Conservation (phyloP, 2,329 filamentous ascomycete genomes). For the Aureobasidium mangrovei region DNA sequence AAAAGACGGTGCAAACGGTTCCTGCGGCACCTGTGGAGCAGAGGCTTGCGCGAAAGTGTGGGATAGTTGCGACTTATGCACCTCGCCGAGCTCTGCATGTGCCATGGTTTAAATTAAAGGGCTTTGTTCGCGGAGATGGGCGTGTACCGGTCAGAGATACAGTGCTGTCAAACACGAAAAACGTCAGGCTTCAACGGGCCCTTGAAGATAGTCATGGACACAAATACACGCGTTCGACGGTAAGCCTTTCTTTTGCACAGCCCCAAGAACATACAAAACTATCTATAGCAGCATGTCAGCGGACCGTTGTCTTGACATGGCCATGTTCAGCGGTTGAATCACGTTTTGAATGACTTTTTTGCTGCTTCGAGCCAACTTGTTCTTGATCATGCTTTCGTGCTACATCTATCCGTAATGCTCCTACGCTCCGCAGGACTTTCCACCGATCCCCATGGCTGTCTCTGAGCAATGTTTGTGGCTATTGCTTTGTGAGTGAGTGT, state of each 20-base stretch:
- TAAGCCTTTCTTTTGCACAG: neutral
- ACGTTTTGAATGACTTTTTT: neutral
- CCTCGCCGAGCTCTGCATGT: neutral
- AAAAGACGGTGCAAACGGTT: slow-evolving; percentile 5
- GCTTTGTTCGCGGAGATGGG: neutral
- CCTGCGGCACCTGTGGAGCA: slow-evolving; percentile 9
- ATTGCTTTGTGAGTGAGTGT: no score
- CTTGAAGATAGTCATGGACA: neutral
- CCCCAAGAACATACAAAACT: neutral
- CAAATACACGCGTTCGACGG: neutral
- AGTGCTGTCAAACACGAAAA: neutral
- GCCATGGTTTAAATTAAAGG: slow-evolving; percentile 10
- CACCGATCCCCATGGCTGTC: no score
- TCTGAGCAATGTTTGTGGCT: no score
- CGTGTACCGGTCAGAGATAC: slow-evolving; percentile 4
- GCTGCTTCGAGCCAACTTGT: neutral
- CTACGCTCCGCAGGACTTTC: no score
- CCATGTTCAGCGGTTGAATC: neutral
- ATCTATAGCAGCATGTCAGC: slow-evolving; percentile 4
- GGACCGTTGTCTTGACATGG: slow-evolving; percentile 1
- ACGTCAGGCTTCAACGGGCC: slow-evolving; percentile 9
- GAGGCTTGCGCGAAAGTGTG: slow-evolving; percentile 1
- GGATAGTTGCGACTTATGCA: slow-evolving; percentile 7
- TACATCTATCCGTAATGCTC: no score
- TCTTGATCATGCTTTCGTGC: no score